phyloP scores from a whole-genome alignment of 176 grass and related monocot species.

The bread wheat (Triticum aestivum) region IWGSC_CS_RefSeq_v2.1 NC_057808.1:72652529-72653028 shows the following conservation, averaged over 20 bases:
- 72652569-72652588: neutral
- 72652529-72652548: constrained; percentile 3
- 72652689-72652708: neutral
- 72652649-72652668: neutral
- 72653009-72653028: neutral
- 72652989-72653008: neutral
- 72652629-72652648: neutral
- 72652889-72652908: neutral
- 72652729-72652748: neutral
- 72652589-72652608: neutral
- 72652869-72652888: neutral
- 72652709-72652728: neutral
- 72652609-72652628: neutral
- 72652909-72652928: neutral
- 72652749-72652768: neutral
- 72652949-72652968: no score
- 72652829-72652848: neutral
- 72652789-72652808: neutral
- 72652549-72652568: neutral
- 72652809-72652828: neutral
- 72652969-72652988: neutral
- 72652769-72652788: neutral
- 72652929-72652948: neutral
- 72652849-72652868: neutral
- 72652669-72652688: neutral